Conservation (phyloP, 2,329 filamentous ascomycete species). For the Aspergillus brunneoviolaceus region DNA sequence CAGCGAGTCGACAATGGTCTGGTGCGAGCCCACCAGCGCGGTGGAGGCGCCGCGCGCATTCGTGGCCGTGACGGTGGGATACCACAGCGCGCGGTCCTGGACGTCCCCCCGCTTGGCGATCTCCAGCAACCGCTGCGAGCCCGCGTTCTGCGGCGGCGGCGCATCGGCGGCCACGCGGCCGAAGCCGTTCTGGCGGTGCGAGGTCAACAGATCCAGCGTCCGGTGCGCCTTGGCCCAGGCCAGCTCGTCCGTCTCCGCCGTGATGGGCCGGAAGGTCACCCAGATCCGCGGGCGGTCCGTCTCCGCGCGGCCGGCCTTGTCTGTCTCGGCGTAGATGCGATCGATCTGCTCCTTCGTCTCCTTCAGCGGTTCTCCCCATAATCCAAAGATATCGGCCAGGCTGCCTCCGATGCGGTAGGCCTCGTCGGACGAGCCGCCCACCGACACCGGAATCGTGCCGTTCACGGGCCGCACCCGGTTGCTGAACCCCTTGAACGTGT, state of each 20-base stretch:
- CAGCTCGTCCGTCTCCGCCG: slow-evolving; percentile 61
- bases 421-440: slow-evolving; percentile 59
- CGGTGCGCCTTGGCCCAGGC: slow-evolving; percentile 62
- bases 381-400: slow-evolving; percentile 62
- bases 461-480: slow-evolving; percentile 56
- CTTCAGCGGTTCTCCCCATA: slow-evolving; percentile 64
- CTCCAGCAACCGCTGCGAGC: slow-evolving; percentile 58
- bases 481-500: slow-evolving; percentile 59
- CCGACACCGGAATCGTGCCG: slow-evolving; percentile 57
- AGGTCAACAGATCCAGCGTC: slow-evolving; percentile 54
- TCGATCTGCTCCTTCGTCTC: slow-evolving; percentile 65
- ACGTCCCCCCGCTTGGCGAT: slow-evolving; percentile 56
- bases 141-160: slow-evolving; percentile 56
- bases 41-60: slow-evolving; percentile 61
- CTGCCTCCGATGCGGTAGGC: slow-evolving; percentile 61
- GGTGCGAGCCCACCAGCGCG: slow-evolving; percentile 55
- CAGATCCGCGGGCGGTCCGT: slow-evolving; percentile 59
- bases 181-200: slow-evolving; percentile 40
- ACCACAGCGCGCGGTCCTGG: slow-evolving; percentile 63
- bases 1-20: slow-evolving; percentile 56
- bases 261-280: slow-evolving; percentile 64
- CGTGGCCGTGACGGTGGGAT: slow-evolving; percentile 62
- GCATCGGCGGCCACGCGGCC: slow-evolving; percentile 33
- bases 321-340: slow-evolving; percentile 58
- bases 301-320: slow-evolving; percentile 56